Evolutionary conservation across 2,329 filamentous ascomycete genomes (phyloP).

Genomic region (Tympanopsis confertula): DNA sequence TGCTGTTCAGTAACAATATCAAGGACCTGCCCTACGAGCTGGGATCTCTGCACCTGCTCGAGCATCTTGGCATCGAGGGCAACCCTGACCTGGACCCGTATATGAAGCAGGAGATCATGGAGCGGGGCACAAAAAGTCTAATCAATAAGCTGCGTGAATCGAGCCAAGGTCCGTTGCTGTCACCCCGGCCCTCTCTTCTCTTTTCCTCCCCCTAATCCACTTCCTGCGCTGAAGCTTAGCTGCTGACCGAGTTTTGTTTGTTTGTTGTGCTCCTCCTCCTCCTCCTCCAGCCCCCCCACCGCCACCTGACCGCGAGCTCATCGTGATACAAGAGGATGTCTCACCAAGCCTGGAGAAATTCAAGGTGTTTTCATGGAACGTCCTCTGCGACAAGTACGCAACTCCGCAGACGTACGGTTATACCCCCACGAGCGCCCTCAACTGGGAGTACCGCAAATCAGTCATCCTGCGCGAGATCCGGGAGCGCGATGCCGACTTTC

Average conservation of each 20-base stretch:
- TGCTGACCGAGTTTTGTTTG: constrained; percentile 9
- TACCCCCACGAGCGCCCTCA: constrained; percentile 67
- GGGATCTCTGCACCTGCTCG: constrained; percentile 77
- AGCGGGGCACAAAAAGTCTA: constrained; percentile 75
- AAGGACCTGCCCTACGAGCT: constrained; percentile 73
- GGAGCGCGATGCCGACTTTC: constrained; percentile 71
- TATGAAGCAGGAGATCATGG: constrained; percentile 71
- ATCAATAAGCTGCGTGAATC: constrained; percentile 75
- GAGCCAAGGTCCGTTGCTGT: constrained; percentile 58
- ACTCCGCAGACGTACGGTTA: constrained; percentile 81
- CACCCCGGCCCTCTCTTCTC: neutral
- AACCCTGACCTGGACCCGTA: constrained; percentile 73
- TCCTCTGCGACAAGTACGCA: constrained; percentile 85
- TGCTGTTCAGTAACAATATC: constrained; percentile 85
- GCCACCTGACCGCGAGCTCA: constrained; percentile 64
- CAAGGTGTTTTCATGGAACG: constrained; percentile 87
- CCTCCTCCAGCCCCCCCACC: constrained; percentile 55
- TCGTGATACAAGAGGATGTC: constrained; percentile 63
- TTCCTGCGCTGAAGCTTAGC: neutral
- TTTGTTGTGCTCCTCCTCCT: constrained; percentile 5
- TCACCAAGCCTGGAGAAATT: constrained; percentile 55
- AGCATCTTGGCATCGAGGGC: constrained; percentile 82
- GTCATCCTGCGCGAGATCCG: constrained; percentile 75
- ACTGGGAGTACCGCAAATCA: constrained; percentile 77
- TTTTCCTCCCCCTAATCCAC: neutral